A percentile compares a stretch with the other conserved stretches of the same genome.
Conservation (phyloP, 1,284 basidiomycete species). For the Wallemia hederae region DNA sequence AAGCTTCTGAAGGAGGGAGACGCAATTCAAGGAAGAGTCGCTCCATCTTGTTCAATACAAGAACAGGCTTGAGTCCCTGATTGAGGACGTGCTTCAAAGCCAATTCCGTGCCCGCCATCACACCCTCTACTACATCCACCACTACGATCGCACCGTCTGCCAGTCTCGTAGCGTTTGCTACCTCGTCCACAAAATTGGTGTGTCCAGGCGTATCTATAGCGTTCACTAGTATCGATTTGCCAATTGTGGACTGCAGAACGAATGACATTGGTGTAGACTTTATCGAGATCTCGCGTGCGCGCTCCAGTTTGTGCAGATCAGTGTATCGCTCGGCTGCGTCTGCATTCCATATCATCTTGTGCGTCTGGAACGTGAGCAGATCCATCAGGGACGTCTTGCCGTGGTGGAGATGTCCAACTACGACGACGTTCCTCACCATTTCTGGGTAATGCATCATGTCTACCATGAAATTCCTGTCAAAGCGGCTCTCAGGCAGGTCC, state of each 20-base stretch:
- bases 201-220: slow-evolving; percentile 94
- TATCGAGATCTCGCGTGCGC: slow-evolving; percentile 70
- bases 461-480: slow-evolving; percentile 79
- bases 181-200: slow-evolving; percentile 92
- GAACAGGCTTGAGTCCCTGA: slow-evolving; percentile 64
- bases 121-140: slow-evolving; percentile 84
- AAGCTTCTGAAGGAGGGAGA: slow-evolving; percentile 81
- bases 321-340: slow-evolving; percentile 72
- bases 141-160: slow-evolving; percentile 85
- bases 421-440: slow-evolving; percentile 78
- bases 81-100: slow-evolving; percentile 61
- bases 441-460: slow-evolving; percentile 76
- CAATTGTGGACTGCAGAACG: slow-evolving; percentile 51
- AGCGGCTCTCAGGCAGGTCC: slow-evolving; percentile 69
- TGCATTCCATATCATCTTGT: slow-evolving; percentile 73
- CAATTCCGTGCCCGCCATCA: slow-evolving; percentile 67
- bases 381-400: slow-evolving; percentile 92
- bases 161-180: slow-evolving; percentile 55
- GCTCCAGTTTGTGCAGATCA: slow-evolving; percentile 69
- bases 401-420: slow-evolving; percentile 87
- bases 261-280: slow-evolving; percentile 93
- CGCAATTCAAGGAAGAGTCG: slow-evolving; percentile 84
- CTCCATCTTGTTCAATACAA: slow-evolving; percentile 95
- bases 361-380: slow-evolving; percentile 89
- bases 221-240: slow-evolving; percentile 81